A percentile compares a stretch with the other conserved stretches of the same genome.
Evolutionary conservation across 78 protist species (phyloP).

Genomic region (Planoprotostelium fungivorum): DNA sequence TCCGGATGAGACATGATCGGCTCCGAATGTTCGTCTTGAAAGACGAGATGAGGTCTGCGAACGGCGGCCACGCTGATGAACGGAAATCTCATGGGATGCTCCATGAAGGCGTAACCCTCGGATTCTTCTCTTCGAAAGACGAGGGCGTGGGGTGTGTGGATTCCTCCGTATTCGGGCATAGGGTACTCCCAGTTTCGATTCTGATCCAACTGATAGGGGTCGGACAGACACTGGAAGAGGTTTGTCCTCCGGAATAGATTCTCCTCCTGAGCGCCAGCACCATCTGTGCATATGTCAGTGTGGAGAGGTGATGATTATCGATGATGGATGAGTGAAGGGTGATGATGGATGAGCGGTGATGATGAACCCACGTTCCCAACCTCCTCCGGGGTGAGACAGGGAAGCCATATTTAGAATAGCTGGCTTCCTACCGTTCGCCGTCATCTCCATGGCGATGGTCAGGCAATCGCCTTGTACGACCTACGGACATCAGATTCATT

Average conservation of each 20-base stretch:
- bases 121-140: not conserved
- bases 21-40: not conserved
- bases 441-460: not conserved
- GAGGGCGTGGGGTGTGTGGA: not conserved
- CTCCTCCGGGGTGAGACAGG: not conserved
- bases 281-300: not conserved
- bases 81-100: not conserved
- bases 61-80: not conserved
- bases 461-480: not conserved
- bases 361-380: not conserved
- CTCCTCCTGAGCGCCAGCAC: conserved; percentile 13
- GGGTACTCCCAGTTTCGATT: conserved; percentile 6
- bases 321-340: not conserved
- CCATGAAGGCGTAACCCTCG: not conserved
- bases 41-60: not conserved
- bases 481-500: no score
- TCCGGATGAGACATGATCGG: not conserved
- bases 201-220: not conserved
- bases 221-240: not conserved
- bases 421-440: not conserved
- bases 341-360: not conserved
- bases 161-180: not conserved
- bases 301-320: no score
- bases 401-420: not conserved
- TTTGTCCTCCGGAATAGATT: not conserved